These are phyloP conservation scores for Cladosporium sp. DNA, from an alignment of 2,329 filamentous ascomycete genomes.

Conservation along the genomic window DNA sequence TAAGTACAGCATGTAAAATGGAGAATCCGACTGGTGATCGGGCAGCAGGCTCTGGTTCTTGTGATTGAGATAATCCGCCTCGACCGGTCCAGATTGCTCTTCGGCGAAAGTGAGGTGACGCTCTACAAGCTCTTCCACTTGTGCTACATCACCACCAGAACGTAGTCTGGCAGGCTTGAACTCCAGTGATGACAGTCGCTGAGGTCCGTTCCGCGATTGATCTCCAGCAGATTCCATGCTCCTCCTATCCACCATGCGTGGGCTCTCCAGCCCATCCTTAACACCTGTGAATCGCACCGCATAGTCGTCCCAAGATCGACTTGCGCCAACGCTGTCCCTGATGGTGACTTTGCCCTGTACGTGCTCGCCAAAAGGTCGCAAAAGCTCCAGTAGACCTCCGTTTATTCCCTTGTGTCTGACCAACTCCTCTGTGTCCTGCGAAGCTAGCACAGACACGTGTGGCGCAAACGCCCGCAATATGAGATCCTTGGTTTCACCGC, in stretches of 20 bases:
- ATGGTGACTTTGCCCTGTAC: slow-evolving; percentile 85
- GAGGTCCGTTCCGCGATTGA: slow-evolving; percentile 21
- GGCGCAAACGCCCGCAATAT: slow-evolving; percentile 85
- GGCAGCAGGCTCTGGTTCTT: slow-evolving; percentile 18
- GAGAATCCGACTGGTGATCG: slow-evolving; percentile 27
- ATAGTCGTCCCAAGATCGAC: slow-evolving; percentile 82
- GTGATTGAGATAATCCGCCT: slow-evolving; percentile 41
- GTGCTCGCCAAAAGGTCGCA: slow-evolving; percentile 86
- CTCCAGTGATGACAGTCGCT: slow-evolving; percentile 28
- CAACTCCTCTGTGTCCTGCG: slow-evolving; percentile 76
- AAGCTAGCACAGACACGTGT: slow-evolving; percentile 82
- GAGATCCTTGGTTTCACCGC: slow-evolving; percentile 49
- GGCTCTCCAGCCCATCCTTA: slow-evolving; percentile 48
- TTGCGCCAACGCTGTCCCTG: slow-evolving; percentile 81
- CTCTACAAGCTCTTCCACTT: slow-evolving; percentile 77
- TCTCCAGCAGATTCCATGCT: slow-evolving; percentile 33
- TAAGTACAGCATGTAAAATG: slow-evolving; percentile 81
- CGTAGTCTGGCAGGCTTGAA: slow-evolving; percentile 37
- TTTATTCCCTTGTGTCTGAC: slow-evolving; percentile 79
- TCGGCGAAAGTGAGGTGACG: slow-evolving; percentile 75
- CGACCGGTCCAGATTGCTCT: slow-evolving; percentile 37
- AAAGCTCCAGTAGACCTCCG: slow-evolving; percentile 74
- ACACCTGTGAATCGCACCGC: slow-evolving; percentile 79
- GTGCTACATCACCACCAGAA: slow-evolving; percentile 53
- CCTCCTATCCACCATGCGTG: slow-evolving; percentile 29